phyloP scores from a whole-genome alignment of 345 rosid genomes.

The Camelina neglecta region DNA sequence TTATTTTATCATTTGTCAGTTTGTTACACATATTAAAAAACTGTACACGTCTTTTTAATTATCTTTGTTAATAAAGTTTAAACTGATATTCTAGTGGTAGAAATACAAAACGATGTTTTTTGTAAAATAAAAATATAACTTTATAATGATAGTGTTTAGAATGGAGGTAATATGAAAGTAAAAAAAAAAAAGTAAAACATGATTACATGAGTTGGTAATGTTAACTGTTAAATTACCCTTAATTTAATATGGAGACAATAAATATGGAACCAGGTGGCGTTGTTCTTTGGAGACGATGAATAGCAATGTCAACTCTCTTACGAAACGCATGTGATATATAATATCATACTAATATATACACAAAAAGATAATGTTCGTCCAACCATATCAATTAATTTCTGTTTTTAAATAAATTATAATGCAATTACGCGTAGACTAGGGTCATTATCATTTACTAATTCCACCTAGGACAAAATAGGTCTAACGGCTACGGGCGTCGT shows the following conservation, averaged over 20 bases:
- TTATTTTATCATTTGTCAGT: too few relatives aligned
- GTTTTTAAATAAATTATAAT: constrained; percentile 25
- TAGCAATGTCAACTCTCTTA: constrained; percentile 46
- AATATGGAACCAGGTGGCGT: constrained; percentile 47
- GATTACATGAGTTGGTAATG: background rate
- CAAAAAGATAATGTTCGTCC: constrained; percentile 41
- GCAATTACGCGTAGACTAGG: constrained; percentile 47
- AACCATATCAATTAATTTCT: constrained; percentile 46
- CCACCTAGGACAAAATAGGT: constrained; percentile 39
- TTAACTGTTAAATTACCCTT: background rate
- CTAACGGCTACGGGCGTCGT: constrained; percentile 44
- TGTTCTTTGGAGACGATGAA: constrained; percentile 49
- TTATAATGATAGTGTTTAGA: too few relatives aligned
- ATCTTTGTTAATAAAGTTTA: too few relatives aligned
- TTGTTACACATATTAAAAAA: too few relatives aligned
- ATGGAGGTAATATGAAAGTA: background rate
- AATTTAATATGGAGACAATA: constrained; percentile 34
- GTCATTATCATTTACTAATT: constrained; percentile 45
- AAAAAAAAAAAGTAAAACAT: background rate
- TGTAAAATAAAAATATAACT: too few relatives aligned
- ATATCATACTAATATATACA: constrained; percentile 1
- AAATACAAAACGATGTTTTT: too few relatives aligned
- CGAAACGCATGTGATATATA: constrained; percentile 45
- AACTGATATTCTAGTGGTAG: too few relatives aligned
- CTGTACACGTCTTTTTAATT: too few relatives aligned